phyloP scores from a whole-genome alignment of 805 yeast genomes.

The Vanderwaltozyma polyspora region DNA sequence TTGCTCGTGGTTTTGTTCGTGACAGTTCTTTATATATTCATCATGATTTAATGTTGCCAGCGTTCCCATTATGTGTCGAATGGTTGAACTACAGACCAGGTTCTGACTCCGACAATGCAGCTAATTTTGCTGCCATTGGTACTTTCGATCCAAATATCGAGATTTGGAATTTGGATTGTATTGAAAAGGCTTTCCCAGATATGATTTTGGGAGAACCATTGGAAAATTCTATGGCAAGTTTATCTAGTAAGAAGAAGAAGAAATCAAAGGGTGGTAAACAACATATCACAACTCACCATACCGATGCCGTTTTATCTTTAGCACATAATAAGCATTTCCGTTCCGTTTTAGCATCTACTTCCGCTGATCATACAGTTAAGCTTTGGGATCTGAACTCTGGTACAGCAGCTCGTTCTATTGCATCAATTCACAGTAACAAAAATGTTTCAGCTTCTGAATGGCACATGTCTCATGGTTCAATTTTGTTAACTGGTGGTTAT shows the following conservation, averaged over 20 bases:
- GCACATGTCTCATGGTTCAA: constrained; percentile 59
- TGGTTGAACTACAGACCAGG: constrained; percentile 77
- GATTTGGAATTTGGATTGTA: constrained; percentile 86
- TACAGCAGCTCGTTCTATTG: constrained; percentile 66
- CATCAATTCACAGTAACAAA: constrained; percentile 57
- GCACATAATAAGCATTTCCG: constrained; percentile 74
- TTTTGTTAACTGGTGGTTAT: constrained; percentile 85
- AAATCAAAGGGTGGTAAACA: constrained; percentile 39
- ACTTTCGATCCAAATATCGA: constrained; percentile 97
- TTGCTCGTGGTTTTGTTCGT: constrained; percentile 59
- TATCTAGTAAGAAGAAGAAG: constrained; percentile 39
- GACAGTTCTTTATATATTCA: constrained; percentile 79
- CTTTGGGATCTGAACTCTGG: constrained; percentile 83
- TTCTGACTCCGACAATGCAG: constrained; percentile 40
- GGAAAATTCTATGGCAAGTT: constrained; percentile 27
- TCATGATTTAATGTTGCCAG: constrained; percentile 93
- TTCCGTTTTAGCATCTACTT: constrained; percentile 81
- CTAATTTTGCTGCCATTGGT: constrained; percentile 93
- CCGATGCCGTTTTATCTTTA: constrained; percentile 85
- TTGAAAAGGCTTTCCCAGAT: constrained; percentile 93
- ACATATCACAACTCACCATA: constrained; percentile 67
- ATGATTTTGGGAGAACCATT: constrained; percentile 75
- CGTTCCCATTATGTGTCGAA: constrained; percentile 93
- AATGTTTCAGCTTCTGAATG: constrained; percentile 80
- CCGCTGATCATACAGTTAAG: constrained; percentile 91